Evolutionary conservation across 495 filamentous ascomycete species (phyloP), one percentile per base, ranked within the genome.

Genomic region (Gamarada debralockiae): DNA sequence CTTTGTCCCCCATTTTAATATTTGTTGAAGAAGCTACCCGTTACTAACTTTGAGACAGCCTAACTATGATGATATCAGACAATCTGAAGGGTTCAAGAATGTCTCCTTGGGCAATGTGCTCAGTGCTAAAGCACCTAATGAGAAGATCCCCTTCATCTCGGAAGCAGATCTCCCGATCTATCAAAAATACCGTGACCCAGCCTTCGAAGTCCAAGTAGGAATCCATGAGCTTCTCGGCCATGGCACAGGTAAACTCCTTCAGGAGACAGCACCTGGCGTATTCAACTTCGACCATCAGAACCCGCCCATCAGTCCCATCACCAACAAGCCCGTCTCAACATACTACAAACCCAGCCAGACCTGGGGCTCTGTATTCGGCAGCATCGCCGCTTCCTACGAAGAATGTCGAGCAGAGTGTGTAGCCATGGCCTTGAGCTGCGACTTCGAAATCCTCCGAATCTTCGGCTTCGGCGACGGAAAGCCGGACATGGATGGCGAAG

Each of bases 1-100:
- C n/a, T n/a, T n/a, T n/a, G n/a, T n/a, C 27, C 27, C 10, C 10
- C 27, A 29, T 29, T 29, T 29, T 10, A 29, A 29, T 29, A 29
- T 29, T 29, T 5, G 4, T 29, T 10, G 4, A 29, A 4, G 10
- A 10, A 4, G 27, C 27, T 29, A 4, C 4, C 27, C 18, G 14
- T 7, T 4, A 6, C 40, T 37, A 29, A 56, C 47, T 9, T 29
- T 20, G 1, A 9, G 8, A 42, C 17, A 58, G 55, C 92, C 92
- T 3, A 96, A 97, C 63, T 96, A 95, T 62, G 92, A 98, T 59
- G 90, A 96, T 56, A 93, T 97, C 54, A 79, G 93, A 42, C 92
- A 96, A 62, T 86, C 82, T 14, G 76, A 92, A 37, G 93, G 93
- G n/a, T 98, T 98, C 81, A 98, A 98, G 74, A 98, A 98, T 54